These are phyloP conservation scores for Neoconidiobolus thromboides DNA, from an alignment of 371 early-diverging fungal genomes.

Conservation along the genomic window DNA sequence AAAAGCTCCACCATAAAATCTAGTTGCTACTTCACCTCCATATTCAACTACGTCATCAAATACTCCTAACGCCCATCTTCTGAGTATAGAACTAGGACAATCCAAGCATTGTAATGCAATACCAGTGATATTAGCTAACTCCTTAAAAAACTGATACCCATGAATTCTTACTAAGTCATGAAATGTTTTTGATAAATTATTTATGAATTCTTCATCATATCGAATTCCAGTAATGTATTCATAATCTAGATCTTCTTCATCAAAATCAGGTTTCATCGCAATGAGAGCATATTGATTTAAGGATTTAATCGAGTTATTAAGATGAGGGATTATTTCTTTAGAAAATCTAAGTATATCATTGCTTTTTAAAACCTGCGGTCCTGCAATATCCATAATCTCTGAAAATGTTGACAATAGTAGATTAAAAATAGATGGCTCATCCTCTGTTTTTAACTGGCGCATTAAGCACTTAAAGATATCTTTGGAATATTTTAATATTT, in stretches of 20 bases:
- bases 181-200: conserved; percentile 12
- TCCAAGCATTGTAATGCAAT: conserved; percentile 9
- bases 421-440: conserved; percentile 55
- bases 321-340: conserved; percentile 37
- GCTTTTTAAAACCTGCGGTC: conserved; percentile 36
- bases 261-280: conserved; percentile 65
- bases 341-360: conserved; percentile 43
- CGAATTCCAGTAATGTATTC: conserved; percentile 39
- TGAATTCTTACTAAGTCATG: conserved; percentile 54
- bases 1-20: conserved; percentile 49
- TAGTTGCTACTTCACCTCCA: conserved; percentile 50
- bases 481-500: conserved; percentile 12
- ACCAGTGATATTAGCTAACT: conserved; percentile 40
- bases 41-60: conserved; percentile 81
- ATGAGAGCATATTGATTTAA: conserved; percentile 64
- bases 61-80: conserved; percentile 80
- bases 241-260: conserved; percentile 76
- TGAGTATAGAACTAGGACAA: conserved; percentile 24
- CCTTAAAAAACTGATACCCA: conserved; percentile 47
- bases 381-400: conserved; percentile 48
- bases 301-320: conserved; percentile 46
- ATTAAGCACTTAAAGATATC: conserved; percentile 9
- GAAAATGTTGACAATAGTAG: conserved; percentile 56
- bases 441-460: conserved; percentile 45
- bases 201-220: background rate